Conservation (phyloP, 2,329 filamentous ascomycete genomes). For the Talaromyces piceae region DNA sequence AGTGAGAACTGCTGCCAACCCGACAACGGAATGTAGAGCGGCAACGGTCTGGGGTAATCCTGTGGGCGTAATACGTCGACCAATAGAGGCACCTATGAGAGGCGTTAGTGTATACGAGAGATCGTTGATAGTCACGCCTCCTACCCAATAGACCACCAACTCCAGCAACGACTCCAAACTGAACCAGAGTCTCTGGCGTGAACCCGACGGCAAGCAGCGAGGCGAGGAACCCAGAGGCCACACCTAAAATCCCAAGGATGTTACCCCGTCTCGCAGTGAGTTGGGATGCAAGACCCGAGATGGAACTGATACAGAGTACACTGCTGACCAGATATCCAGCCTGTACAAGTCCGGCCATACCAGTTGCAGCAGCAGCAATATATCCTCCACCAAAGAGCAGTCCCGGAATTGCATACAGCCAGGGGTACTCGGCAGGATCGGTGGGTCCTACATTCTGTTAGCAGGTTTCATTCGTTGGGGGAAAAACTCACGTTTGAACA, state of each 20-base stretch:
- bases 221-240: slow-evolving; percentile 72
- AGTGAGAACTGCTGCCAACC: slow-evolving; percentile 78
- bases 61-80: slow-evolving; percentile 78
- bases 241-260: slow-evolving; percentile 77
- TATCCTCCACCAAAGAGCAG: slow-evolving; percentile 74
- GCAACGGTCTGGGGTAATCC: slow-evolving; percentile 85
- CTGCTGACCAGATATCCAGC: slow-evolving; percentile 82
- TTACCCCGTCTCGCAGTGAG: slow-evolving; percentile 78
- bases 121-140: slow-evolving; percentile 13
- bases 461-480: background rate
- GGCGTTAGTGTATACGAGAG: slow-evolving; percentile 6
- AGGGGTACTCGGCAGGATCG: slow-evolving; percentile 81
- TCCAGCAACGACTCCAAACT: slow-evolving; percentile 70
- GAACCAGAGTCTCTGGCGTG: slow-evolving; percentile 66
- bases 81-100: slow-evolving; percentile 59
- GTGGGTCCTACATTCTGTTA: slow-evolving; percentile 53
- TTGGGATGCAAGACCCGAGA: slow-evolving; percentile 76
- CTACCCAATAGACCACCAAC: slow-evolving; percentile 58
- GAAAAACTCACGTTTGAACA: slow-evolving; percentile 63
- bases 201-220: slow-evolving; percentile 78
- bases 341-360: slow-evolving; percentile 75
- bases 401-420: slow-evolving; percentile 74
- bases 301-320: slow-evolving; percentile 73
- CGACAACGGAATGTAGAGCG: slow-evolving; percentile 82
- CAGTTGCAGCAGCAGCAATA: slow-evolving; percentile 69